Evolutionary conservation across 768 basidiomycete species (phyloP).

Genomic region (Termitomyces sp.): DNA sequence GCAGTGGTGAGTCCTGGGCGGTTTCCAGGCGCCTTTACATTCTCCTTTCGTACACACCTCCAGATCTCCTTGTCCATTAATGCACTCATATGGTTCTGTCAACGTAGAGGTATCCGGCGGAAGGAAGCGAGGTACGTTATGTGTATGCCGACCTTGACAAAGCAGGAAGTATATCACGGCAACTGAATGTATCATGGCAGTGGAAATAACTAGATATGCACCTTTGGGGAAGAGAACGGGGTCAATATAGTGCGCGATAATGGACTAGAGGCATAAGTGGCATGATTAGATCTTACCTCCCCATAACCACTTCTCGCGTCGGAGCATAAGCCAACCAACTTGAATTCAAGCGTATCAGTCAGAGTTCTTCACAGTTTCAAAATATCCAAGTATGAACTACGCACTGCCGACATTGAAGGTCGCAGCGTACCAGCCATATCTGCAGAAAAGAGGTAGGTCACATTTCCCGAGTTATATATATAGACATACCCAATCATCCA

Average conservation of each 20-base stretch:
- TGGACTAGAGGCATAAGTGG: background rate
- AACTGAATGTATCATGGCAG: slow-evolving; percentile 20
- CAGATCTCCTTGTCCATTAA: slow-evolving; percentile 26
- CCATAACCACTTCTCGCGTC: slow-evolving; percentile 11
- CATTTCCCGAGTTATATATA: too few species aligned
- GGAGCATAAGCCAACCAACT: slow-evolving; percentile 28
- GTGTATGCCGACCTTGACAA: slow-evolving; percentile 25
- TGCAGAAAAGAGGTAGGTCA: slow-evolving; percentile 4
- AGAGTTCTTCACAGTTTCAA: background rate
- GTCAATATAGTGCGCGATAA: background rate
- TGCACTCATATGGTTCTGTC: slow-evolving; percentile 35
- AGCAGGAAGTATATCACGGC: slow-evolving; percentile 29
- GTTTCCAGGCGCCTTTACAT: slow-evolving; percentile 36
- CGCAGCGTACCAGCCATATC: slow-evolving; percentile 29
- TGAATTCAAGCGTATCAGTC: background rate
- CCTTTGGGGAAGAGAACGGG: slow-evolving; percentile 14
- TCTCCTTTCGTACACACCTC: slow-evolving; percentile 26
- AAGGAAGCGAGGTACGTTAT: slow-evolving; percentile 24
- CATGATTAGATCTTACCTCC: slow-evolving; percentile 17
- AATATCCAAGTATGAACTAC: background rate
- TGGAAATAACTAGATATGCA: slow-evolving; percentile 24
- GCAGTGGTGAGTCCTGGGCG: slow-evolving; percentile 39
- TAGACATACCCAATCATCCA: slow-evolving; percentile 22
- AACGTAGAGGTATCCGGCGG: slow-evolving; percentile 26
- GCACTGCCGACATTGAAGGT: slow-evolving; percentile 27